Conservation (phyloP, 306 rosid species). For the Dryas alaskensis region DNA sequence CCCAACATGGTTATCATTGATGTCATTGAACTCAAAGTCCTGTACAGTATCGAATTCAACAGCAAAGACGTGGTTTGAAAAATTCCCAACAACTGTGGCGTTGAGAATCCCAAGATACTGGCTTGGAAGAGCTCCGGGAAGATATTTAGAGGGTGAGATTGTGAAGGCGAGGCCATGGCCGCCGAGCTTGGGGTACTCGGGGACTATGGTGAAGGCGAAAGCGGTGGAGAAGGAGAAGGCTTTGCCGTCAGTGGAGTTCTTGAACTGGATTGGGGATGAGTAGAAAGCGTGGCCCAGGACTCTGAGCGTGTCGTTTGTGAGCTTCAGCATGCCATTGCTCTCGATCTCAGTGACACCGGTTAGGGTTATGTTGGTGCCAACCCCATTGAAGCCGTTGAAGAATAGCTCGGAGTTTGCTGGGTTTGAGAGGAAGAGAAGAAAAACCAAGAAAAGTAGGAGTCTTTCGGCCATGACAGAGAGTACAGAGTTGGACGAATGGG, state of each 20-base stretch:
- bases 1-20: conserved; percentile 56
- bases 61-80: conserved; percentile 48
- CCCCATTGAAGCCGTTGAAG: conserved; percentile 30
- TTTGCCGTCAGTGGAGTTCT: background rate
- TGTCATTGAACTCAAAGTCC: conserved; percentile 46
- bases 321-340: conserved; percentile 31
- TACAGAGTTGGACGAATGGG: background rate
- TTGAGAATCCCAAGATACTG: conserved; percentile 52
- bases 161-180: conserved; percentile 29
- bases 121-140: conserved; percentile 33
- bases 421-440: conserved; percentile 21
- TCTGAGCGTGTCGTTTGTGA: conserved; percentile 19
- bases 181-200: conserved; percentile 14
- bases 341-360: conserved; percentile 37
- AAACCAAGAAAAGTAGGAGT: conserved; percentile 19
- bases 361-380: conserved; percentile 33
- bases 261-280: conserved; percentile 6
- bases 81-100: conserved; percentile 41
- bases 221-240: conserved; percentile 17
- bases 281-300: conserved; percentile 26
- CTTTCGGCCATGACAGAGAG: conserved; percentile 27
- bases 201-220: conserved; percentile 19
- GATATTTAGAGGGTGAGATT: conserved; percentile 19
- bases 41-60: conserved; percentile 57
- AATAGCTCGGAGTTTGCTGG: conserved; percentile 22